phyloP scores from a whole-genome alignment of 331 rosid genomes.

The Erythrophleum ivorense region DNA sequence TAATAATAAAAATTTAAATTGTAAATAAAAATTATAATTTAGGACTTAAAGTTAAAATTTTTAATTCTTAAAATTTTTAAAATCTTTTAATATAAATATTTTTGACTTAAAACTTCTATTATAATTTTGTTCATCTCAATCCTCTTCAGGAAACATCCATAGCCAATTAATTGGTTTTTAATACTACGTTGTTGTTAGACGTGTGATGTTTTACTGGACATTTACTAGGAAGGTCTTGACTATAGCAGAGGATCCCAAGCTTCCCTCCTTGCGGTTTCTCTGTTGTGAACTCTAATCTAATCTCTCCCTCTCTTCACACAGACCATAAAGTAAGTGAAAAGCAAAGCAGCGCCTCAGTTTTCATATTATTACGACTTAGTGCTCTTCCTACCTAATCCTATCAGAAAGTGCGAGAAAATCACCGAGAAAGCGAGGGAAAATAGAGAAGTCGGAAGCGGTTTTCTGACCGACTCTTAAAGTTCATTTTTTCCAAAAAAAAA shows the following conservation, averaged over 20 bases:
- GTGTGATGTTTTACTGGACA: not conserved
- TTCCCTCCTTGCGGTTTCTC: not conserved
- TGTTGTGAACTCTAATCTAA: not conserved
- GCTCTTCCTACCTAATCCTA: slow-evolving; percentile 55
- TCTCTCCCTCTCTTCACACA: slow-evolving; percentile 16
- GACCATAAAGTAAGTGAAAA: slow-evolving; percentile 50
- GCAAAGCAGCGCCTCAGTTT: slow-evolving; percentile 39
- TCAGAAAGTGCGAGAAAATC: slow-evolving; percentile 8
- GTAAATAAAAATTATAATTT: too few species aligned
- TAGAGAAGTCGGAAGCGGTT: not conserved
- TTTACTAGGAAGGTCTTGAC: slow-evolving; percentile 4
- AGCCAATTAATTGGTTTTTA: too few species aligned
- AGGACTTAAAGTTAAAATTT: too few species aligned
- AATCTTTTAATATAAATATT: too few species aligned
- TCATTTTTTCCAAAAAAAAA: not conserved
- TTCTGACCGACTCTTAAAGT: not conserved
- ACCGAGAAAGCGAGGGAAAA: not conserved
- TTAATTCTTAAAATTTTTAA: too few species aligned
- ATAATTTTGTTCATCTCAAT: too few species aligned
- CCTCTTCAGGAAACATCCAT: not conserved
- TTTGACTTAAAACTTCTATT: too few species aligned
- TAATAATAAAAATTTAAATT: too few species aligned
- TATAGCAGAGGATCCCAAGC: not conserved
- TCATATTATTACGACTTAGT: slow-evolving; percentile 38
- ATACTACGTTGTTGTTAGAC: not conserved